A percentile compares a stretch with the other conserved stretches of the same genome.
Evolutionary conservation across 352 stramenopile species (phyloP).

Genomic region (Elongisporangium senticosum): DNA sequence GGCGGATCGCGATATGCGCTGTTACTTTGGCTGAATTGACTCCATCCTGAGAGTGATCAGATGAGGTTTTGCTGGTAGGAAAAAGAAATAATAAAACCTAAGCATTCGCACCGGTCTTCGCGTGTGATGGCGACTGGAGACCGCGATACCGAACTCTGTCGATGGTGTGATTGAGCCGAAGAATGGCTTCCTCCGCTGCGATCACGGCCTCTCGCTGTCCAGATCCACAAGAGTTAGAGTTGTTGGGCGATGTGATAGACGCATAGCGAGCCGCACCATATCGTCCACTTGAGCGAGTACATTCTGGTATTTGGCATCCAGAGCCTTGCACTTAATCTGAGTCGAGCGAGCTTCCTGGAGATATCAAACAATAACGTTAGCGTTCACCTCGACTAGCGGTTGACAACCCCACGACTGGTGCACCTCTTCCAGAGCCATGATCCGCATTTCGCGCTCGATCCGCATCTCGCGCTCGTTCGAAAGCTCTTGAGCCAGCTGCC

Average conservation of each 20-base stretch:
- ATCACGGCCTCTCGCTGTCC: conserved; percentile 22
- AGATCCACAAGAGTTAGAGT: not conserved
- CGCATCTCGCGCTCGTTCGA: conserved; percentile 21
- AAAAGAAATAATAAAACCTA: too few relatives aligned
- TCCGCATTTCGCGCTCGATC: conserved; percentile 25
- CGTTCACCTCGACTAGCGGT: too few relatives aligned
- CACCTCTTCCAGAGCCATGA: conserved; percentile 26
- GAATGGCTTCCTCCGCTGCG: conserved; percentile 26
- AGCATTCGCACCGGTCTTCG: too few relatives aligned
- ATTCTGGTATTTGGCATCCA: conserved; percentile 33
- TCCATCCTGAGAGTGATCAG: too few relatives aligned
- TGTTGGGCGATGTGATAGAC: not conserved
- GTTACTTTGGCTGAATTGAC: too few relatives aligned
- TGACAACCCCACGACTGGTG: too few relatives aligned
- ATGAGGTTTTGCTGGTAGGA: too few relatives aligned
- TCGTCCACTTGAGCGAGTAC: conserved; percentile 25
- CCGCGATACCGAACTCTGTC: too few relatives aligned
- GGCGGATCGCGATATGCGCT: too few relatives aligned
- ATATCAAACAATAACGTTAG: not conserved
- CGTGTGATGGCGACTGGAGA: too few relatives aligned
- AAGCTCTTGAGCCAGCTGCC: conserved; percentile 25
- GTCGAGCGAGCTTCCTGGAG: conserved; percentile 30
- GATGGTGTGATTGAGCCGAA: too few relatives aligned
- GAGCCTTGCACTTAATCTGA: conserved; percentile 30
- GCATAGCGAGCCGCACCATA: conserved; percentile 18